Evolutionary conservation across 768 basidiomycete genomes (phyloP), one percentile per base, ranked within the genome.

Genomic region (Crucibulum laeve): DNA sequence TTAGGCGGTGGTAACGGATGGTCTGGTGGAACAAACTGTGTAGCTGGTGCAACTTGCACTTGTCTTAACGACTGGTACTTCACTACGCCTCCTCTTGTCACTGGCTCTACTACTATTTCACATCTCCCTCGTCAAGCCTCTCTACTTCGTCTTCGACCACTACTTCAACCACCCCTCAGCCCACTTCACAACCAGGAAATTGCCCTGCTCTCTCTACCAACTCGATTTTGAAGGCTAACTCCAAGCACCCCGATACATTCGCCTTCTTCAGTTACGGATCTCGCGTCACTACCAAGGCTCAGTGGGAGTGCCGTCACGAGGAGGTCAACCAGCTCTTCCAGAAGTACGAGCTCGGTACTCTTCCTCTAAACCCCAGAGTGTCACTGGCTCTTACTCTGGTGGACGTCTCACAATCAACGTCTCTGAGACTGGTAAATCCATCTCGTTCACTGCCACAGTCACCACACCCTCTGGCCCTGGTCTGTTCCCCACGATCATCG

Each of bases 161-260:
- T n/a, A n/a, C n/a, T n/a, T n/a, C n/a, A n/a, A n/a, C n/a, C n/a
- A n/a, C n/a, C n/a, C n/a, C n/a, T n/a, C n/a, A n/a, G n/a, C n/a
- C n/a, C n/a, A n/a, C n/a, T n/a, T n/a, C n/a, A n/a, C n/a, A n/a
- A n/a, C n/a, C n/a, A n/a, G n/a, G n/a, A n/a, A n/a, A n/a, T n/a
- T 67, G 67, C 48, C 45, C 65, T 18, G 22, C 55, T 6, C 55
- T 67, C 15, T 64, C 65, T 1, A 41, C 50, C 15, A 65, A 51
- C 13, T 55, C 65, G 19, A 57, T 48, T 17, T 63, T 65, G 14
- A 48, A 43, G 15, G 65, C 63, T 47, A 70, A 72, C 51, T 44
- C 66, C 40, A 67, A 65, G 43, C 68, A 80, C n/a, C 75, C 74
- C 7, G 69, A 79, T 51, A 78, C 78, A 1, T 82, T 82, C 69